Evolutionary conservation across 768 basidiomycete species (phyloP).

Genomic region (Coprinopsis sp.): DNA sequence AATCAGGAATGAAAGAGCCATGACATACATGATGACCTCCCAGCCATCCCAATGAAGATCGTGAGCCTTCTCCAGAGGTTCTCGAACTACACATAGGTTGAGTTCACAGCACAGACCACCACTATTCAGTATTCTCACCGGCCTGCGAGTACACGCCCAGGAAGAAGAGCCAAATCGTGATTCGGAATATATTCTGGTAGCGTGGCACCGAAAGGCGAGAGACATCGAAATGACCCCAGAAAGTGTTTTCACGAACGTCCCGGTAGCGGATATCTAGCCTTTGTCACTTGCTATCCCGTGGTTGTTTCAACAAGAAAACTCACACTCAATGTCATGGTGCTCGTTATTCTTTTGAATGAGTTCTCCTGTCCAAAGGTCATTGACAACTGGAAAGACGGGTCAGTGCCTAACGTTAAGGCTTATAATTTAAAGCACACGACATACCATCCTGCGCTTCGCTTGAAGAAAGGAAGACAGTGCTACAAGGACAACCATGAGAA

Average conservation of each 20-base stretch:
- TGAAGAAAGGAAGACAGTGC: conserved; percentile 81
- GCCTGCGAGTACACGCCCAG: conserved; percentile 80
- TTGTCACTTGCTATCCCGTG: background rate
- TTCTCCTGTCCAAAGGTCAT: conserved; percentile 77
- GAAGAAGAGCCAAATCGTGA: conserved; percentile 73
- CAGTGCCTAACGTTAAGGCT: background rate
- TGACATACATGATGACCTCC: conserved; percentile 75
- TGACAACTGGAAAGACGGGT: conserved; percentile 55
- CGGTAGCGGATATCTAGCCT: conserved; percentile 62
- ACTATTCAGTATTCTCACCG: conserved; percentile 36
- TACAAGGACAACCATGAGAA: conserved; percentile 21
- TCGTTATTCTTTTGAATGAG: conserved; percentile 76
- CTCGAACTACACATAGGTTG: conserved; percentile 45
- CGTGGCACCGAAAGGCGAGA: conserved; percentile 80
- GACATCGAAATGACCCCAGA: conserved; percentile 74
- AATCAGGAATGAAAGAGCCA: conserved; percentile 71
- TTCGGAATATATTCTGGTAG: conserved; percentile 83
- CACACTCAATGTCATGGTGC: conserved; percentile 75
- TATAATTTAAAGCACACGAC: conserved; percentile 11
- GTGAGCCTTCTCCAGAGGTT: conserved; percentile 66
- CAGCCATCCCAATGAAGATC: conserved; percentile 62
- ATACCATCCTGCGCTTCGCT: conserved; percentile 78
- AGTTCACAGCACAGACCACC: background rate
- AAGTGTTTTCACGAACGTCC: conserved; percentile 44
- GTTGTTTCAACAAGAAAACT: conserved; percentile 13